Evolutionary conservation across 257 asterid species (phyloP), one percentile per base, ranked within the genome.

Genomic region (Galeopsis tetrahit): DNA sequence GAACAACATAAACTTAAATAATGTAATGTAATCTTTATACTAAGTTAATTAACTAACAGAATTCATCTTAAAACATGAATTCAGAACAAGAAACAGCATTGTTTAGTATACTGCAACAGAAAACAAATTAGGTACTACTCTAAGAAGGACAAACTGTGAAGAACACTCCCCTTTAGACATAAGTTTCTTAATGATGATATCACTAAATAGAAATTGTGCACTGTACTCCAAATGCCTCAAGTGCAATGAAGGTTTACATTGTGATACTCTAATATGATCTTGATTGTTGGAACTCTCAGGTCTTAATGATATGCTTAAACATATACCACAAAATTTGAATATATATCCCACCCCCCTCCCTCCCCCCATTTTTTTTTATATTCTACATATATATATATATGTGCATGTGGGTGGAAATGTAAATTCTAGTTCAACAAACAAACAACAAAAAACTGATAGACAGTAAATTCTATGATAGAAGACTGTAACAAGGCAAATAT

Each of bases 1-100:
- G 70, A 70, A 17, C 33, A 68, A 67, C 72, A 59, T 38, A 66
- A 43, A 58, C 44, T 66, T 70, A 44, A 57, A 57, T 53, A 61
- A 58, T 60, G 67, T n/a, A 38, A 39, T 5, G 13, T 36, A 15
- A 28, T 11, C 35, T 56, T 33, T 7, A 10, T 10, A 33, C 42
- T 15, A 63, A 74, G 21, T 15, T 28, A n/a, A 17, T 71, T 31
- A 14, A 60, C 4, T 60, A 39, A 36, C 52, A 52, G 10, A 40
- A 3, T 28, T 43, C 10, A 63, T 49, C 6, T 38, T 62, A 69
- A 53, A 65, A 62, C 9, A 69, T 28, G 28, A 10, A 31, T 8
- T 70, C 14, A 21, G 77, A 17, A 51, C 36, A 39, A 15, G 38
- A 21, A 49, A 38, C 33, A 65, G n/a, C 10, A 14, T 39, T 43